Base-by-base conservation (phyloP, 139 green algal genomes). In the Coelastrella sp. region DNA sequence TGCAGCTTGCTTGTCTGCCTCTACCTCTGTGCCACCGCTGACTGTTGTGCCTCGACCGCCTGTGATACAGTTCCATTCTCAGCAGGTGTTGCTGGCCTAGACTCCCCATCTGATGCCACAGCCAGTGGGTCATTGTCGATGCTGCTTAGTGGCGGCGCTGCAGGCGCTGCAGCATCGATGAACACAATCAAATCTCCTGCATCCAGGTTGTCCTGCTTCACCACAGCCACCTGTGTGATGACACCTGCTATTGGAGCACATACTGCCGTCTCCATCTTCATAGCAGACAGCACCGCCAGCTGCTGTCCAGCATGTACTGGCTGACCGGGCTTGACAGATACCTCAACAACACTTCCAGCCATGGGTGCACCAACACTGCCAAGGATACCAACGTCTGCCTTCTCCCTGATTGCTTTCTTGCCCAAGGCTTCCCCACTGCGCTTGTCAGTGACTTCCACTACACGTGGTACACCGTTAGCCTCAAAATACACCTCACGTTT, bases 191-290 rank as follows among this genome's bases (percentile, higher is more conserved):
- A 88, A 86, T 97, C 94, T 25, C 92, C 94, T 19, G 91, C 92
- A 59, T 96, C 93, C 27, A 97, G 72, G 11, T 88, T 67, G 74
- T 98, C 95, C 32, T 93, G 91, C 83, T 91, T 92, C 48, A 90
- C 87, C 2, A 97, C 91, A 0, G 94, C 94, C 25, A 97, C 93
- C 85, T 94, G 91, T 19, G 89, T 91, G 13, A 98, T 88, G 0
- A 90, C 79, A 53, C 96, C 96, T 38, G 80, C 67, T 13, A 91
- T 86, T 0, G 96, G 95, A 35, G 95, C 92, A 19, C 88, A 90
- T n/a, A 99, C 93, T 9, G 89, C 92, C 0, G 96, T 99, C 92
- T 99, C 96, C 96, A 99, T 99, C 91, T 99, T 99, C 96, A 99
- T 99, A 9, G 96, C 96, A 40, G 85, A 92, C 85, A 99, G 91